Evolutionary conservation across 805 yeast species (phyloP), one percentile per base, ranked within the genome.

Genomic region (Wickerhamomyces sydowiorum): DNA sequence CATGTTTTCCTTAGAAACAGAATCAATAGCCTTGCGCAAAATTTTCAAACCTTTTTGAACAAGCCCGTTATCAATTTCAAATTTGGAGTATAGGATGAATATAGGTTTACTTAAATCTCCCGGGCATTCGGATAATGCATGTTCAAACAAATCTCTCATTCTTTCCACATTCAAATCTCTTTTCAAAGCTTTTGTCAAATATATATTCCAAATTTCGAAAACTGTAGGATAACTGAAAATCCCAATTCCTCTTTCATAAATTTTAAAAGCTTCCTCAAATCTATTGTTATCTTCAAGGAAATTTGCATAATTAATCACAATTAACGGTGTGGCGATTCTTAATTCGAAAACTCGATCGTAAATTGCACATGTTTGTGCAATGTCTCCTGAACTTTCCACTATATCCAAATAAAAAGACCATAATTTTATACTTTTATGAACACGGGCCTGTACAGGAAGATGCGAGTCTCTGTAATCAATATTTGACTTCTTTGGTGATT

Each of bases 381-480:
- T 52, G 37, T 72, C 76, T 5, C 73, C 70, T 25, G 69, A 59
- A 13, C 80, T 70, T 59, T 84, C 90, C 15, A 82, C 69, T 23
- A 86, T 56, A 52, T 86, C 96, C 22, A 87, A 57, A 53, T 84
- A 86, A 48, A 76, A 74, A 4, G 76, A 63, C 96, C 96, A 90
- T 7, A 89, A 61, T 39, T 75, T 75, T 33, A 67, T 61, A 5
- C 86, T 78, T 50, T 78, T 80, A 57, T 75, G 80, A 9, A 83
- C 51, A 24, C 86, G 60, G 22, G 73, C 60, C 47, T 82, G 89
- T 0, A 85, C 76, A 13, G 82, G 65, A 2, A 70, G 42, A 0
- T 63, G 49, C 17, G 60, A 54, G 52, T 79, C 80, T 29, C 62
- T 58, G 44, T 61, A 72, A 36, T 60, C 62, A 25, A 51, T 41